Evolutionary conservation across 768 basidiomycete genomes (phyloP).

Genomic region (Agrocybe pediades): DNA sequence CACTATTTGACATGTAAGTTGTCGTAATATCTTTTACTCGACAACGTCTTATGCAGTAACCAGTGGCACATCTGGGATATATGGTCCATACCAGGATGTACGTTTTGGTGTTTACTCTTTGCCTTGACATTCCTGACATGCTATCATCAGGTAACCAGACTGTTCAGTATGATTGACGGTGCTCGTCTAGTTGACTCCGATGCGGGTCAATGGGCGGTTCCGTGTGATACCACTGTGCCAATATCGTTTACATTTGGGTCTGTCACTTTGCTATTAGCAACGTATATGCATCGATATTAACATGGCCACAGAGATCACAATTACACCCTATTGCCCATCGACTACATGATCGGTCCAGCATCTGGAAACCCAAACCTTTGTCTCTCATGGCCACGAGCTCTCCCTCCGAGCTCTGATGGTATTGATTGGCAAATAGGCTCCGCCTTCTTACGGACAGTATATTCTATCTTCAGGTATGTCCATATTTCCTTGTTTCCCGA

Average conservation of each 20-base stretch:
- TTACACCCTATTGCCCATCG: slow-evolving; percentile 71
- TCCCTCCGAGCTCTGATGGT: slow-evolving; percentile 67
- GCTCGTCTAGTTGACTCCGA: slow-evolving; percentile 69
- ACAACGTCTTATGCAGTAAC: background rate
- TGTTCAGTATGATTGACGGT: slow-evolving; percentile 60
- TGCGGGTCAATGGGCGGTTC: slow-evolving; percentile 75
- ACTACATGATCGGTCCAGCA: slow-evolving; percentile 76
- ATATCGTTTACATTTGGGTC: slow-evolving; percentile 76
- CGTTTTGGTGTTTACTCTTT: slow-evolving; percentile 15
- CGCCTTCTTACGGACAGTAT: slow-evolving; percentile 74
- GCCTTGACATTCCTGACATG: background rate
- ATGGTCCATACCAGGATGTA: slow-evolving; percentile 80
- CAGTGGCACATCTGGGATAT: slow-evolving; percentile 73
- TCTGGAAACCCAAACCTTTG: slow-evolving; percentile 66
- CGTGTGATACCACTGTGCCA: slow-evolving; percentile 60
- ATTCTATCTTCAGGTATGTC: slow-evolving; percentile 72
- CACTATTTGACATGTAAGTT: slow-evolving; percentile 73
- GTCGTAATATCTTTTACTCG: background rate
- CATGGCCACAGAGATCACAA: slow-evolving; percentile 37
- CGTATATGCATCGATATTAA: background rate
- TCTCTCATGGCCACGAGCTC: slow-evolving; percentile 73
- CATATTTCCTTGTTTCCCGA: background rate
- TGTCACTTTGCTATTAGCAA: slow-evolving; percentile 12
- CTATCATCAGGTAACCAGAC: slow-evolving; percentile 56
- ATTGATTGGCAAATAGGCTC: slow-evolving; percentile 85